Evolutionary conservation across 202 grass and related monocot genomes (phyloP).

Genomic region (Setaria viridis): DNA sequence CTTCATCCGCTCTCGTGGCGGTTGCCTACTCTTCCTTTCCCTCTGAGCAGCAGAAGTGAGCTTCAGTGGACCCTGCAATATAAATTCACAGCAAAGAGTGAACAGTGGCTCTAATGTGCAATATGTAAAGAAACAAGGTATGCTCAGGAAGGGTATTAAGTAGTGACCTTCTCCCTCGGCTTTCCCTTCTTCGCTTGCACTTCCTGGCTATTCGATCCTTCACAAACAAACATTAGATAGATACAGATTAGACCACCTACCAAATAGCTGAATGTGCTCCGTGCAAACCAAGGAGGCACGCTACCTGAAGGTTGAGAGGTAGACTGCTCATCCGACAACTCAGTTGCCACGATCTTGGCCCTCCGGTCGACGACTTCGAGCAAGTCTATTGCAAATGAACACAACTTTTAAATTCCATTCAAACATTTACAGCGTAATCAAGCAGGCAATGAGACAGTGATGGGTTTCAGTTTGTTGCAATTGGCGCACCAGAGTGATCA

Average conservation of each 20-base stretch:
- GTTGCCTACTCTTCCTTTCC: constrained; percentile 67
- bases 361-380: constrained; percentile 95
- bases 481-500: constrained; percentile 25
- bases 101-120: background rate
- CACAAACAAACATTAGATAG: constrained; percentile 51
- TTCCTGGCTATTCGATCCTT: constrained; percentile 69
- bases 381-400: constrained; percentile 64
- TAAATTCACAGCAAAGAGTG: constrained; percentile 28
- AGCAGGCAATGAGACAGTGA: constrained; percentile 25
- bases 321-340: constrained; percentile 81
- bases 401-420: constrained; percentile 3
- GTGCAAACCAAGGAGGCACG: constrained; percentile 23
- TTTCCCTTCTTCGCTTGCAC: constrained; percentile 69
- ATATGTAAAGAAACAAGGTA: constrained; percentile 25
- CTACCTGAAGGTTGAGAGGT: constrained; percentile 76
- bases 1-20: constrained; percentile 54
- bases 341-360: constrained; percentile 87
- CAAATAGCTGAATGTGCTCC: constrained; percentile 11
- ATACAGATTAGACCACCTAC: constrained; percentile 8
- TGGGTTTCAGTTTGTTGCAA: constrained; percentile 27
- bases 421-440: constrained; percentile 25
- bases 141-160: constrained; percentile 17
- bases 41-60: constrained; percentile 52
- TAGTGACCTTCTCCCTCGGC: constrained; percentile 69
- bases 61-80: constrained; percentile 67